Evolutionary conservation across 148 eudicot species (phyloP), one percentile per base, ranked within the genome.

Genomic region (Mesembryanthemum crystallinum): DNA sequence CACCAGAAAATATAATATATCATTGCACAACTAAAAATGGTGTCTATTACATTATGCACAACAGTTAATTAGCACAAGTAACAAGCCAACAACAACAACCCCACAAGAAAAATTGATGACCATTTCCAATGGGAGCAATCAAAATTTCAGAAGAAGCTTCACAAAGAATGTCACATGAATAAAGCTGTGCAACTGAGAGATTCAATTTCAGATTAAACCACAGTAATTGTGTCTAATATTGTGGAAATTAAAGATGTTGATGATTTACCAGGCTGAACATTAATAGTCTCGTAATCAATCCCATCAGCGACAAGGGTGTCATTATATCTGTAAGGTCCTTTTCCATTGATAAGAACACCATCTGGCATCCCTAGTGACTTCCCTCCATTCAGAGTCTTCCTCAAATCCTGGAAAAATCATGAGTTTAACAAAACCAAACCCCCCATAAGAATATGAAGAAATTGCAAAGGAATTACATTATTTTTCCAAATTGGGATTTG

Each of bases 271-370:
- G 99, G 97, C 0, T 89, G 84, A 33, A 95, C 99, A 69, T 90
- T 74, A 71, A 95, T 77, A 75, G 92, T 90, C 80, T 89, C 92
- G 69, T 83, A 86, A 76, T 95, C 97, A 80, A 95, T 95, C 72
- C 96, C 97, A 79, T 85, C 97, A 54, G 97, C 87, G 32, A 95
- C 99, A 81, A 94, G 91, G 15, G 91, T 83, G 75, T 85, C 84
- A 77, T 95, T 95, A 47, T 95, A 95, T 84, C 86, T 79, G 67
- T 84, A 95, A 28, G 98, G 99, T 32, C 99, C 99, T 86, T 91
- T 96, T 65, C 99, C 99, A 77, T 96, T 96, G 20, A 96, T 92
- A 67, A 95, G 84, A 76, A 95, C 98, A 71, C 98, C 98, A 77
- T 95, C 92, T 4, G 97, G 97, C 97, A 89, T 95, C 77, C 98